Evolutionary conservation across 2,329 filamentous ascomycete genomes (phyloP).

Genomic region (Cladosporium sphaerospermum): DNA sequence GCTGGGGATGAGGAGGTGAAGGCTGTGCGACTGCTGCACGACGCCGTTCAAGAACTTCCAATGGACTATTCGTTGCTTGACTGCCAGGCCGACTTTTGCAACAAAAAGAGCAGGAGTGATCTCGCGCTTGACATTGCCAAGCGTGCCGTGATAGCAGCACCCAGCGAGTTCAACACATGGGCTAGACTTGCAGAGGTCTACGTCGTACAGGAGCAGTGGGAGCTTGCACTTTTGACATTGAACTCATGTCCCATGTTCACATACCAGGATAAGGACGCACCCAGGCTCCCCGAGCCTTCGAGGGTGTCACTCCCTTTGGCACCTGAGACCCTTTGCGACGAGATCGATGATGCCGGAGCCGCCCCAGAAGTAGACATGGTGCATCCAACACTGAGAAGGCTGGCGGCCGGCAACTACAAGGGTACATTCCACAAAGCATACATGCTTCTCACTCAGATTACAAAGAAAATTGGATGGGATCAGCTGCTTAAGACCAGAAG

Average conservation of each 20-base stretch:
- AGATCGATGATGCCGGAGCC: conserved; percentile 84
- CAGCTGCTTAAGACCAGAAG: conserved; percentile 89
- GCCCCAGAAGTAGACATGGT: conserved; percentile 77
- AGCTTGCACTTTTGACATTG: conserved; percentile 85
- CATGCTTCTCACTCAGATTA: conserved; percentile 88
- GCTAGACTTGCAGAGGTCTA: conserved; percentile 90
- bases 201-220: conserved; percentile 90
- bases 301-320: conserved; percentile 82
- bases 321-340: conserved; percentile 82
- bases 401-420: conserved; percentile 84
- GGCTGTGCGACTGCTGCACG: conserved; percentile 78
- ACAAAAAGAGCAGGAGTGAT: conserved; percentile 78
- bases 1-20: conserved; percentile 97
- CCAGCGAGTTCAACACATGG: conserved; percentile 97
- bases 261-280: conserved; percentile 96
- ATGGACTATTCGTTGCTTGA: conserved; percentile 98
- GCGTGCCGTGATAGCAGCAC: conserved; percentile 86
- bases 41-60: conserved; percentile 80
- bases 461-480: conserved; percentile 95
- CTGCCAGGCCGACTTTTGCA: conserved; percentile 84
- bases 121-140: conserved; percentile 92
- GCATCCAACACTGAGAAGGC: conserved; percentile 75
- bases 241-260: conserved; percentile 99
- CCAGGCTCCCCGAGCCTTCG: conserved; percentile 86
- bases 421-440: conserved; percentile 96